Base-by-base conservation (phyloP, 2,329 filamentous ascomycete genomes). In the Ophiostoma montium region DNA sequence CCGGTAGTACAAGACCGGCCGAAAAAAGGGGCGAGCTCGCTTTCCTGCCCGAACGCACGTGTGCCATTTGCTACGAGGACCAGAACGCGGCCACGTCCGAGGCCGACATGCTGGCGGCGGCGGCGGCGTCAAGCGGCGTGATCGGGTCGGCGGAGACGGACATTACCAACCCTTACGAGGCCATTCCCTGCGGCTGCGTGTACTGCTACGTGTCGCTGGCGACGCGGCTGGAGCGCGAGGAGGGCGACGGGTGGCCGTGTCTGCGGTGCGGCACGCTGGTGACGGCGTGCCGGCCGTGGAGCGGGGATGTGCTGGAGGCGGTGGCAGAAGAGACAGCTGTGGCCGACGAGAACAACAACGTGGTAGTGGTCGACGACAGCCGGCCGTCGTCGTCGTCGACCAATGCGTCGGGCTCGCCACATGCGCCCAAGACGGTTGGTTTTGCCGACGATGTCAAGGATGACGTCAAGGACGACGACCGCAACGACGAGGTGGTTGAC, bases 141-240 rank as follows among this genome's bases (percentile, higher is more conserved):
- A 74, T 94, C 38, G 90, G 89, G 16, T 94, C 85, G 16, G 85
- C 86, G 7, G 84, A 88, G 55, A 95, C 89, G 0, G 92, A 96
- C 59, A 82, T 96, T 53, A 95, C 90, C 5, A 98, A 96, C 62
- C 89, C 92, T 0, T 98, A 98, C 62, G 87, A 95, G 66, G 79
- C 88, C 0, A 77, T 89, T 2, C 82, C 87, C 1, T 98, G 92
- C 59, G 84, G 84, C 0, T 95, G 89, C 63, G 74, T 95, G 52
- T 98, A 96, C 67, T 98, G 92, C 65, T 98, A 94, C 61, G 86
- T 94, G 16, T 98, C 92, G 60, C 67, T 96, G n/a, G 87, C 89
- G 3, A 86, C 88, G 51, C 79, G 86, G 52, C 74, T 98, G 39
- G 90, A 95, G 64, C 79, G 82, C 5, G 90, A 96, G 65, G 90